Evolutionary conservation across 73 alveolate genomes (phyloP), one percentile per base, ranked within the genome.

Genomic region (Paramecium caudatum): DNA sequence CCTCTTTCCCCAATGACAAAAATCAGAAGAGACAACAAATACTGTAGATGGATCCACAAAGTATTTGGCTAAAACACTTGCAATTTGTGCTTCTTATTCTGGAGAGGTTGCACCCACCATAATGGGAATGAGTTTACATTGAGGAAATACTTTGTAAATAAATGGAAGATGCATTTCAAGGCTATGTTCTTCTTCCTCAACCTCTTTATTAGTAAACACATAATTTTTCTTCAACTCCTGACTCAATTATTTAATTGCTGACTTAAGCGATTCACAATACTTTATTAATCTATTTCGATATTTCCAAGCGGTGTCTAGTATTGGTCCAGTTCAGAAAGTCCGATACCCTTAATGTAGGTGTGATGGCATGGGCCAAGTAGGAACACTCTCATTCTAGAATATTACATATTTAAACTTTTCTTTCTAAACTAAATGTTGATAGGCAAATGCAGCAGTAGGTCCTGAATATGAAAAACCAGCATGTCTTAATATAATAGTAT

Each of bases 351-450:
- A 45, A 96, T 90, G 94, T 98, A 98, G 33, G 93, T 96, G 68
- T 96, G 98, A 95, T 98, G 99, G 61, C 99, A 97, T 1, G 99
- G 99, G 10, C 99, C 99, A 32, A 98, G 95, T 12, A 98, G 82
- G 85, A 98, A 96, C 21, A 98, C 99, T 86, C 99, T 87, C 46
- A 94, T 37, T 78, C 90, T 93, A 39, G 46, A 41, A 27, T 86
- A 19, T 12, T 86, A 13, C 15, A 34, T n/a, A 62, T 19, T 5
- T 7, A 5, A 33, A 86, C 93, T 65, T 65, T 65, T 86, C 91
- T 5, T 25, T 23, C 47, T 97, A 95, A n/a, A 95, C 82, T 8
- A 97, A 92, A 82, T 95, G 90, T 36, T 91, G 90, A 86, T 96
- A 97, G 3, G 98, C 98, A 93, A 94, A 96, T 19, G 99, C 99